Base-by-base conservation (phyloP, 2,329 filamentous ascomycete species). In the Torrubiella hemipterigena region DNA sequence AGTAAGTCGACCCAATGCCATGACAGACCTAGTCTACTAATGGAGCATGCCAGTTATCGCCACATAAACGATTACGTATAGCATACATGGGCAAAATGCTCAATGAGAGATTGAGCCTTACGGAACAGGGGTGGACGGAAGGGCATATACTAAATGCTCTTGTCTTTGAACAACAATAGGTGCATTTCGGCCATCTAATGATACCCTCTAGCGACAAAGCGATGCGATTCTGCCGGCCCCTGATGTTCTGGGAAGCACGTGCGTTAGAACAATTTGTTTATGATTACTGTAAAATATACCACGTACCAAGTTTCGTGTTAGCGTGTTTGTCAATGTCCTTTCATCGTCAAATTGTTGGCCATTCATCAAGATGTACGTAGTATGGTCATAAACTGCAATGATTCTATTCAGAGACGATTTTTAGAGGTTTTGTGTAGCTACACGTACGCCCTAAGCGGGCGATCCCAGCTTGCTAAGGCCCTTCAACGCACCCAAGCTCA, bases 401-500 rank as follows among this genome's bases (percentile, higher is more conserved):
- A n/a, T n/a, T n/a, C n/a, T n/a, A n/a, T n/a, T n/a, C n/a, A n/a
- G n/a, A n/a, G n/a, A n/a, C n/a, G n/a, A n/a, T n/a, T n/a, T n/a
- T n/a, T n/a, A n/a, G n/a, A n/a, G n/a, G 22, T 30, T 18, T 25
- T 14, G 9, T 21, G 19, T 25, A 17, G 15, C 23, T 8, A 16
- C 31, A 22, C 10, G 17, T 11, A 31, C 17, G 12, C 4, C 11
- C 9, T 10, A 11, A 11, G 33, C 31, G 22, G 48, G 46, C 17
- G 54, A 56, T 35, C 69, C 73, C 45, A 79, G 77, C 60, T 89
- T 91, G 64, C 87, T 94, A 39, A 98, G 64, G 2, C 91, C 91
- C 64, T 96, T 98, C 49, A 98, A 66, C 30, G 85, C 93, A 19
- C 91, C 91, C 41, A 98, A 65, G 60, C 89, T 95, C 45, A 98